phyloP scores from a whole-genome alignment of 257 asterid genomes.

The Solanum sitiens region DNA sequence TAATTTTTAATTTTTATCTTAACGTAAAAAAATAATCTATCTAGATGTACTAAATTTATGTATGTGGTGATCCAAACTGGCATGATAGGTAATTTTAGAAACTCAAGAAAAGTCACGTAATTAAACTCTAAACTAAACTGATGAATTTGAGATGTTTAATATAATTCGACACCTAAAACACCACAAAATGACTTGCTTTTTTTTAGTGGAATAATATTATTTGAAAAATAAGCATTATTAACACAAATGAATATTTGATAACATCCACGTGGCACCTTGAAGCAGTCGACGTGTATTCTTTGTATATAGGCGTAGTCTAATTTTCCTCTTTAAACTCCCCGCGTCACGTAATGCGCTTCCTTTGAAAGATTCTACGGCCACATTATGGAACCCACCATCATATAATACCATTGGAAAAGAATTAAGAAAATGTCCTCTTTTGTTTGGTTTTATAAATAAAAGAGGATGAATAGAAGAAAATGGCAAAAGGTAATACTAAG shows the following conservation, averaged over 20 bases:
- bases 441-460: background rate
- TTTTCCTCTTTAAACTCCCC: background rate
- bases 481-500: background rate
- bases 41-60: background rate
- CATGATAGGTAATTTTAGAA: background rate
- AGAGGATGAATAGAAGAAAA: background rate
- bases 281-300: background rate
- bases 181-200: background rate
- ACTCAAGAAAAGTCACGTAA: background rate
- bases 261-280: background rate
- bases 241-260: background rate
- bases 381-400: background rate
- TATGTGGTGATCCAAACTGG: background rate
- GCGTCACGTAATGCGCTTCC: conserved; percentile 2
- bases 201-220: background rate
- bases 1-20: no score
- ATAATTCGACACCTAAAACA: background rate
- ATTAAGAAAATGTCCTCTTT: background rate
- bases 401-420: background rate
- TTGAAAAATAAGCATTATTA: background rate
- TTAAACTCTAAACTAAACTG: background rate
- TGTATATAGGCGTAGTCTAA: background rate
- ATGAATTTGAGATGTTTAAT: background rate
- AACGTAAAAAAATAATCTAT: no score
- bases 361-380: conserved; percentile 6